Conservation (phyloP, 768 basidiomycete genomes). For the Crassisporium funariophilum region DNA sequence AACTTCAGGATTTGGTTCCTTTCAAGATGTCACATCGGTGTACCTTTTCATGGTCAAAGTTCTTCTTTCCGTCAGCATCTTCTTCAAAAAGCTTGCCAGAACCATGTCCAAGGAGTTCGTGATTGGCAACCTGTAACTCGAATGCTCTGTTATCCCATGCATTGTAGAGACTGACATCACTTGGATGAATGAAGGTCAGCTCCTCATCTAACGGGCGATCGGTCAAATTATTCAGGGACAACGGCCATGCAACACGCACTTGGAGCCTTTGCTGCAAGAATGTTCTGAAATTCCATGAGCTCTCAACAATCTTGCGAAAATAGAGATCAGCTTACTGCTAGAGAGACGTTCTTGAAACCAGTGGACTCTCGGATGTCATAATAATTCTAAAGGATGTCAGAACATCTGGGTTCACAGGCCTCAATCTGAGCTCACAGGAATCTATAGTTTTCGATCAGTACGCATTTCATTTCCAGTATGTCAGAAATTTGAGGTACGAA, state of each 20-base stretch:
- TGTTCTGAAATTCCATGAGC: constrained; percentile 50
- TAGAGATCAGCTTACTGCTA: constrained; percentile 53
- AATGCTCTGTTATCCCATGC: constrained; percentile 79
- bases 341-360: constrained; percentile 90
- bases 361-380: constrained; percentile 79
- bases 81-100: constrained; percentile 85
- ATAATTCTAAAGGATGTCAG: constrained; percentile 55
- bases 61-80: constrained; percentile 71
- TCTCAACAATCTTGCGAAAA: not conserved
- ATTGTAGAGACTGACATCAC: constrained; percentile 74
- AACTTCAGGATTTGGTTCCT: constrained; percentile 1
- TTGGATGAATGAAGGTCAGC: constrained; percentile 80
- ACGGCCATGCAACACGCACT: constrained; percentile 42
- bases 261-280: constrained; percentile 85
- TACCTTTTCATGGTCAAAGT: constrained; percentile 77
- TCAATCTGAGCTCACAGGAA: constrained; percentile 59
- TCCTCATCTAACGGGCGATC: constrained; percentile 60
- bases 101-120: constrained; percentile 86
- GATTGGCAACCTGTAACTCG: constrained; percentile 89
- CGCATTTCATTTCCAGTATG: not conserved
- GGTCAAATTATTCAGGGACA: not conserved
- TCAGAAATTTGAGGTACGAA: constrained; percentile 30
- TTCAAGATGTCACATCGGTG: not conserved
- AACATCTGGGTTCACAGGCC: not conserved
- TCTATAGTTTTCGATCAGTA: constrained; percentile 38